A percentile compares a stretch with the other conserved stretches of the same genome.
Evolutionary conservation across 228 moss, liverwort and hornwort genomes (phyloP).

Genomic region (Sphagnum fallax): DNA sequence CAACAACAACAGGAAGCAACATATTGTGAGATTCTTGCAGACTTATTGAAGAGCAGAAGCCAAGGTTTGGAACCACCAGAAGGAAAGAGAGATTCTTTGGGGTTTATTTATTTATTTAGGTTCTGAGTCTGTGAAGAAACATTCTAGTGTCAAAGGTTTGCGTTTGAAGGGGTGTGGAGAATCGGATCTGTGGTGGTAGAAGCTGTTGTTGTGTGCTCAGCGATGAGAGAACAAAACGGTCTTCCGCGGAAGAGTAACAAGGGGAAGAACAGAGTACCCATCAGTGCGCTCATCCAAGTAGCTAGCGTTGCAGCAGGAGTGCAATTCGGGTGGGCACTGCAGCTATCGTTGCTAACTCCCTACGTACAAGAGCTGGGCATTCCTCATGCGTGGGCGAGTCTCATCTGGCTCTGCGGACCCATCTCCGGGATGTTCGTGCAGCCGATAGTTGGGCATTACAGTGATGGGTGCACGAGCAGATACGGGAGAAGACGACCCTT

Average conservation of each 20-base stretch:
- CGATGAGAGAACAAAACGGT: too few species aligned
- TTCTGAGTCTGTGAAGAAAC: too few species aligned
- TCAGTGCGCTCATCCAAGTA: conserved; percentile 29
- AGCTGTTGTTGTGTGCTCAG: too few species aligned
- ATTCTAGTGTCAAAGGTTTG: too few species aligned
- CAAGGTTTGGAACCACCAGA: too few species aligned
- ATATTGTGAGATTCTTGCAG: too few species aligned
- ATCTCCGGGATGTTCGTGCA: conserved; percentile 83
- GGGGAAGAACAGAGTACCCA: conserved; percentile 25
- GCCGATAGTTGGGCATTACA: conserved; percentile 78
- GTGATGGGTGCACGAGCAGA: conserved; percentile 58
- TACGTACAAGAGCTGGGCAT: conserved; percentile 82
- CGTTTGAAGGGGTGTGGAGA: too few species aligned
- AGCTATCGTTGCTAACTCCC: conserved; percentile 42
- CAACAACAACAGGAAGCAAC: too few species aligned
- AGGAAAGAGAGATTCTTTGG: too few species aligned
- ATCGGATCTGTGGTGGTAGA: too few species aligned
- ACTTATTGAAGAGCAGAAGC: too few species aligned
- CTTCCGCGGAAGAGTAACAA: not conserved
- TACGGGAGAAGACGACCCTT: conserved; percentile 76
- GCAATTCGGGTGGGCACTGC: conserved; percentile 41
- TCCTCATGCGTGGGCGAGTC: conserved; percentile 69
- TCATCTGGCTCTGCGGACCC: conserved; percentile 80
- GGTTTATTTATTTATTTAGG: too few species aligned
- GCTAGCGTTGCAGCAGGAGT: conserved; percentile 39